Evolutionary conservation across 2,329 filamentous ascomycete species (phyloP), one percentile per base, ranked within the genome.

Genomic region (Gnomoniopsis smithogilvyi): DNA sequence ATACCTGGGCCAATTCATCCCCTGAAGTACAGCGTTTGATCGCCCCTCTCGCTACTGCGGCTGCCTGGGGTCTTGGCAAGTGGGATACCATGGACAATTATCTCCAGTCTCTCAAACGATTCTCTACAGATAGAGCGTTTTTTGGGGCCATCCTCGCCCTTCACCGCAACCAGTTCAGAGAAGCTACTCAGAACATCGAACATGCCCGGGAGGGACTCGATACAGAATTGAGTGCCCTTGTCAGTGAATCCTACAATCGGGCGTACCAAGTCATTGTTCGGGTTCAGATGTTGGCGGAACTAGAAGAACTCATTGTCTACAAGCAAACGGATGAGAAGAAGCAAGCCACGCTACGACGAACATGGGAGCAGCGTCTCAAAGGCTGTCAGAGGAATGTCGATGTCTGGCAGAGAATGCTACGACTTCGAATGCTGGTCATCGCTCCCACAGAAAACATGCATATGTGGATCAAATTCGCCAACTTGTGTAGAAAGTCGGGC

Each of bases 381-480:
- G 95, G 95, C 15, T 97, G 95, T 66, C 94, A 99, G 73, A 89
- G 95, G 59, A 97, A 98, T 67, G 93, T 97, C 21, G 95, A 99
- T 69, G 92, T 98, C 3, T 99, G 95, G 95, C 93, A 97, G 71
- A 87, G 95, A 61, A 98, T 98, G 92, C 86, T 99, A 57, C 95
- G 96, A 70, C 87, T 99, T 34, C 87, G 95, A 61, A 91, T 92
- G 21, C 81, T 99, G 54, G 95, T 99, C 60, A 94, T 98, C 62
- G 88, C 88, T 0, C 94, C 96, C 0, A 86, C 86, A 36, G 93
- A 99, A 72, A 97, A 97, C 68, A 92, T 96, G 80, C 91, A 96
- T 68, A 99, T 99, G 92, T 97, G 93, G 87, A 98, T 99, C 79
- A 99, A 99, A 72, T 99, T 97, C 72, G 91, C 95, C 68, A 99